Evolutionary conservation across 73 alveolate genomes (phyloP), one percentile per base, ranked within the genome.

Genomic region (Breviolum minutum): DNA sequence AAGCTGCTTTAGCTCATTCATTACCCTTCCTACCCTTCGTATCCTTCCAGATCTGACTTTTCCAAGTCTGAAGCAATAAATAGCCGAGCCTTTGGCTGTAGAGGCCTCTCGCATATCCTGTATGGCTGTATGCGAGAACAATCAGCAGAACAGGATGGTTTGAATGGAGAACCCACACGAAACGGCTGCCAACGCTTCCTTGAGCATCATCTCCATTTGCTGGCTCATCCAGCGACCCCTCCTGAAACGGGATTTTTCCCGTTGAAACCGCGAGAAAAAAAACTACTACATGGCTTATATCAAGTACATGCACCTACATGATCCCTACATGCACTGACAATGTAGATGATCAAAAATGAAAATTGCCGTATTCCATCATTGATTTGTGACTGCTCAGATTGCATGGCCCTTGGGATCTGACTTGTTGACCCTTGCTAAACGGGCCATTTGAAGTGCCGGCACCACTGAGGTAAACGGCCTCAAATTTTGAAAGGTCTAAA

Each of bases 401-500:
- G 17, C 77, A 68, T 22, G 24, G 17, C 77, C 24, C 77, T 54
- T 76, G 48, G 76, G 76, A 5, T 6, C 80, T 27, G 32, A 63
- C 94, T 86, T 86, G 80, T 86, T 63, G 32, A 86, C 94, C 80
- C 79, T 62, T 11, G 80, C 94, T 22, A 86, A 63, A 61, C 94
- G 94, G 30, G 94, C 94, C 63, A 86, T 63, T 27, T 86, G 94
- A 26, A 86, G 94, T 19, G 94, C 94, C 22, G 94, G 94, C 63
- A 86, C 94, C 94, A 63, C 79, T 26, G 94, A 86, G 79, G 81
- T 86, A 63, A 86, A 86, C 6, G 94, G 94, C 94, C 94, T 86
- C 29, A 27, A 40, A 61, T 40, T 20, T 20, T 20, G 82, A 20
- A 66, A 11, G 24, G 74, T 66, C 74, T 66, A 17, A 66, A 66